Conservation (phyloP, 2,329 filamentous ascomycete species). For the Talaromyces albobiverticillius region DNA sequence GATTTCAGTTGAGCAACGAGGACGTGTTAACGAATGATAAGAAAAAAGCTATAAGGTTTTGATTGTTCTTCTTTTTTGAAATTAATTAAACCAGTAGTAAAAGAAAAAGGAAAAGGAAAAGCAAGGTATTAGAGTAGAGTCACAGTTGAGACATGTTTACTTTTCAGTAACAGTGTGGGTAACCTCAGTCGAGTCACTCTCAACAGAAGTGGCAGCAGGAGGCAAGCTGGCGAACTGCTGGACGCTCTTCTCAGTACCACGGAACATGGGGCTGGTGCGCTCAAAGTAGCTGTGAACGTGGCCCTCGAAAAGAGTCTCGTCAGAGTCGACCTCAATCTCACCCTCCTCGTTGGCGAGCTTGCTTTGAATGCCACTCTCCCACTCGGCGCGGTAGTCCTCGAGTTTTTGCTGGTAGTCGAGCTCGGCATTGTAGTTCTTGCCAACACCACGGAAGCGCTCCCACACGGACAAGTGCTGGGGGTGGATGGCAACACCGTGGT, state of each 20-base stretch:
- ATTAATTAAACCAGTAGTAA: no score
- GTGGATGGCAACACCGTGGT: conserved; percentile 92
- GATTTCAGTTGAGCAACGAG: no score
- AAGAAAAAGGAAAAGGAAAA: neutral
- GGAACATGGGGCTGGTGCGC: conserved; percentile 48
- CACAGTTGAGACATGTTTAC: neutral
- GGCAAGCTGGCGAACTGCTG: conserved; percentile 32
- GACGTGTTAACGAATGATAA: no score
- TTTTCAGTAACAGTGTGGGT: neutral
- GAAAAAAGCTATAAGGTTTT: no score
- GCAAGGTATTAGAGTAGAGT: neutral
- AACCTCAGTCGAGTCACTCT: conserved; percentile 10
- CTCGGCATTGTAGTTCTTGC: conserved; percentile 79
- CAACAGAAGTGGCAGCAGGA: conserved; percentile 25
- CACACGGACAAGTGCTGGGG: conserved; percentile 82
- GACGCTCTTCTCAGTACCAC: conserved; percentile 31
- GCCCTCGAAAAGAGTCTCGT: conserved; percentile 47
- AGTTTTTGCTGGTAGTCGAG: conserved; percentile 82
- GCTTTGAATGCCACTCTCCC: conserved; percentile 49
- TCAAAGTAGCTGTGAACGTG: conserved; percentile 55
- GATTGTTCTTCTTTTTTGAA: no score
- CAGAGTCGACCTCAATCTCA: conserved; percentile 37
- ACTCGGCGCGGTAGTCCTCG: conserved; percentile 69
- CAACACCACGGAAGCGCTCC: conserved; percentile 75
- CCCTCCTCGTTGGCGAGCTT: conserved; percentile 50